These are phyloP conservation scores for Flaveria ramosissima DNA, from an alignment of 129 eudicot species.

Conservation along the genomic window DNA sequence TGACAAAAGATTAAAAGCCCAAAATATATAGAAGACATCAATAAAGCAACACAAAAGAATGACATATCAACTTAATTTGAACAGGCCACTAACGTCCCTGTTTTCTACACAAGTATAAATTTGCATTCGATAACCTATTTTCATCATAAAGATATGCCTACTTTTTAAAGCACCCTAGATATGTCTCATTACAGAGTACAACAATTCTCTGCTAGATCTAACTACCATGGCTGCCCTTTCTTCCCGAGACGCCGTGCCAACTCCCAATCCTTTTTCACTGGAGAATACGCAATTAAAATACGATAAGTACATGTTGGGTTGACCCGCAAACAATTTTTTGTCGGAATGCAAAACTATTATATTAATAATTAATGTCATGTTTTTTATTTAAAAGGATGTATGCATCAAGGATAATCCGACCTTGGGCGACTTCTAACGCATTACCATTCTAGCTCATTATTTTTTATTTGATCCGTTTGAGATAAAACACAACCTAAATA, in stretches of 20 bases:
- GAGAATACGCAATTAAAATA: slow-evolving; percentile 16
- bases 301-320: background rate
- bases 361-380: background rate
- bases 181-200: slow-evolving; percentile 23
- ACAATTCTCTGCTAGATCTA: slow-evolving; percentile 20
- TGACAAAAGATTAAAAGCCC: background rate
- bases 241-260: slow-evolving; percentile 77
- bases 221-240: slow-evolving; percentile 75
- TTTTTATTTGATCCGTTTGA: background rate
- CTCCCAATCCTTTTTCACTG: slow-evolving; percentile 86
- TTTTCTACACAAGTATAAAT: slow-evolving; percentile 19
- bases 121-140: slow-evolving; percentile 24
- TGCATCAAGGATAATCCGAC: background rate
- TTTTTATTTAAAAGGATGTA: background rate
- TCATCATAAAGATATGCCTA: slow-evolving; percentile 26
- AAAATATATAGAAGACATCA: background rate
- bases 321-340: background rate
- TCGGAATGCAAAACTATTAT: background rate
- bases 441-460: background rate
- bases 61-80: slow-evolving; percentile 1
- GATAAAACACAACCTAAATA: background rate
- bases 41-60: slow-evolving; percentile 17
- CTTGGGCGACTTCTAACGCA: background rate
- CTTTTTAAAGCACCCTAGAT: slow-evolving; percentile 14
- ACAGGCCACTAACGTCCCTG: slow-evolving; percentile 20